Conservation (phyloP, 2,329 filamentous ascomycete genomes). For the Diaporthe capsici region DNA sequence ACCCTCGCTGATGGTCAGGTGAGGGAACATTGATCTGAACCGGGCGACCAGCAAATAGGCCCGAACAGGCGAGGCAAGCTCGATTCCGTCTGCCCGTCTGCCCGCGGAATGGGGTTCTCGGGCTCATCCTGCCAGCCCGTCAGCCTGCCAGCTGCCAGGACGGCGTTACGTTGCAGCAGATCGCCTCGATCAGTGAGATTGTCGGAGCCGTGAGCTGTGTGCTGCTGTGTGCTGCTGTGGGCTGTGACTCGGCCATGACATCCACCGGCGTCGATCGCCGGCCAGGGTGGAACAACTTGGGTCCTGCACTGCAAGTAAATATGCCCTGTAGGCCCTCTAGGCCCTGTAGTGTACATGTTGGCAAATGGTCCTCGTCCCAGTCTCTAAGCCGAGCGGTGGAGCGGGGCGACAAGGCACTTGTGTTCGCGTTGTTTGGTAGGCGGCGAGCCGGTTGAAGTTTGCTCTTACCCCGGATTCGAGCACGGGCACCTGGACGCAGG, state of each 20-base stretch:
- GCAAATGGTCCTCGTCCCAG: not conserved
- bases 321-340: not conserved
- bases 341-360: not conserved
- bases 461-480: slow-evolving; percentile 26
- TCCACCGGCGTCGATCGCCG: slow-evolving; percentile 4
- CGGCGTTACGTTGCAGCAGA: slow-evolving; percentile 20
- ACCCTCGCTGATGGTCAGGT: slow-evolving; percentile 1
- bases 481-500: slow-evolving; percentile 10
- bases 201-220: not conserved
- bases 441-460: not conserved
- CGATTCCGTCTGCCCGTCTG: not conserved
- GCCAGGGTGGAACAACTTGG: slow-evolving; percentile 13
- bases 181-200: slow-evolving; percentile 13
- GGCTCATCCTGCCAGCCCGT: no score
- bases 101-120: not conserved
- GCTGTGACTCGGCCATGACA: slow-evolving; percentile 24
- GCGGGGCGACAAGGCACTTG: not conserved
- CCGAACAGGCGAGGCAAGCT: not conserved
- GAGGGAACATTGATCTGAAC: slow-evolving; percentile 1
- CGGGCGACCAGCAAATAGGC: not conserved
- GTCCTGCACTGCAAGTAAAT: not conserved
- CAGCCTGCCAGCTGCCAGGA: not conserved
- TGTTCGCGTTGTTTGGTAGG: not conserved
- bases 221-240: not conserved
- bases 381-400: not conserved